Base-by-base conservation (phyloP, 768 basidiomycete species). In the Crepidotus variabilis region DNA sequence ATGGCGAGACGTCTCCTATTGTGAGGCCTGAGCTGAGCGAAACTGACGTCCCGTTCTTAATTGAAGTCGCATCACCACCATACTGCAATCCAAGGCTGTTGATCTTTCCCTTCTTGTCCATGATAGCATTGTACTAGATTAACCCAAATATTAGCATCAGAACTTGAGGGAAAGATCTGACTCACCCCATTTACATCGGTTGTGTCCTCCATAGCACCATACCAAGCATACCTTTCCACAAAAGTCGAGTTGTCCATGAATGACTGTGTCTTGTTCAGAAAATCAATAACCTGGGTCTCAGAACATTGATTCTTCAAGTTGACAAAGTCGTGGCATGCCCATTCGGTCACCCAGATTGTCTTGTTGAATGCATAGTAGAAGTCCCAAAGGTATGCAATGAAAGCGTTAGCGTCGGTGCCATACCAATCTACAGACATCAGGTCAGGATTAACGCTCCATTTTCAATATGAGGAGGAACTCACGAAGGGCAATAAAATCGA, bases 141-240 rank as follows among this genome's bases (percentile, higher is more conserved):
- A 48, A 57, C 10, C 56, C 34, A 20, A 10, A 11, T 33, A 22
- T 11, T 22, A 21, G 18, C 24, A 57, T 32, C 23, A 2, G 36
- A 28, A 23, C 20, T 21, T 18, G 6, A n/a, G 32, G 32, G 50
- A 22, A 34, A 52, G 50, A 34, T 46, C 18, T 24, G 11, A 63
- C 67, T 32, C 53, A 81, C 81, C 62, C 65, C 63, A 60, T 83
- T 81, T 1, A 84, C 77, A 18, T 75, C 78, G 43, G 74, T 68
- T 59, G 81, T 61, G 61, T 81, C 68, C 57, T 71, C 69, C 78
- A 82, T 78, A 3, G 80, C 79, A 9, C 84, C 84, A 62, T 80
- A 85, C 82, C 82, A 86, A 8, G 81, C 71, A 63, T 85, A 85
- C 4, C 84, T 72, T 62, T 85, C 83, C 14, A 86, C 78, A 66